phyloP scores from a whole-genome alignment of 768 basidiomycete species.

The Lactifluus volemus region DNA sequence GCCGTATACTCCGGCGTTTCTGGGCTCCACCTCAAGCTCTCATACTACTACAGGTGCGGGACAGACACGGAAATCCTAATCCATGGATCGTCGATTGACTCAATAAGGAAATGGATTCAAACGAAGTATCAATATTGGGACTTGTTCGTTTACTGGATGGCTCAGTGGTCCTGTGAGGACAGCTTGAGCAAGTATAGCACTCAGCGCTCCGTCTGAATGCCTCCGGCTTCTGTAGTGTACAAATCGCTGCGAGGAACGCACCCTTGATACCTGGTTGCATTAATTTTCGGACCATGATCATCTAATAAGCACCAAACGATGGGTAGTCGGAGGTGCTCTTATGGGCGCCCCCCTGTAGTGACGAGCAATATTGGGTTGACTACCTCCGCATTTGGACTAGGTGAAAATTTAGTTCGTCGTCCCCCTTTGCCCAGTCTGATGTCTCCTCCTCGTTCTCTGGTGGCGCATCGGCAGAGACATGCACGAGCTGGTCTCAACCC shows the following conservation, averaged over 20 bases:
- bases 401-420: background rate
- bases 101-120: background rate
- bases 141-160: background rate
- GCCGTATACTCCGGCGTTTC: background rate
- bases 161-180: background rate
- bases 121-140: background rate
- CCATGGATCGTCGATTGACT: background rate
- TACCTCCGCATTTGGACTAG: background rate
- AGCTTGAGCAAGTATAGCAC: background rate
- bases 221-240: background rate
- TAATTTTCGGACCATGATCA: background rate
- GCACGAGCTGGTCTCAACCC: background rate
- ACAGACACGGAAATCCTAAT: background rate
- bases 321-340: background rate
- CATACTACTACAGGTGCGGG: background rate
- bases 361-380: background rate
- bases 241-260: background rate
- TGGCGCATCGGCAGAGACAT: background rate
- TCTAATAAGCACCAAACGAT: background rate
- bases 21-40: background rate
- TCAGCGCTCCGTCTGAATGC: background rate
- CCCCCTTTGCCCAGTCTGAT: background rate
- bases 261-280: background rate
- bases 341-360: background rate
- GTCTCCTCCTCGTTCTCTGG: background rate